Evolutionary conservation across 495 filamentous ascomycete genomes (phyloP).

Genomic region (Articulospora tetracladia): DNA sequence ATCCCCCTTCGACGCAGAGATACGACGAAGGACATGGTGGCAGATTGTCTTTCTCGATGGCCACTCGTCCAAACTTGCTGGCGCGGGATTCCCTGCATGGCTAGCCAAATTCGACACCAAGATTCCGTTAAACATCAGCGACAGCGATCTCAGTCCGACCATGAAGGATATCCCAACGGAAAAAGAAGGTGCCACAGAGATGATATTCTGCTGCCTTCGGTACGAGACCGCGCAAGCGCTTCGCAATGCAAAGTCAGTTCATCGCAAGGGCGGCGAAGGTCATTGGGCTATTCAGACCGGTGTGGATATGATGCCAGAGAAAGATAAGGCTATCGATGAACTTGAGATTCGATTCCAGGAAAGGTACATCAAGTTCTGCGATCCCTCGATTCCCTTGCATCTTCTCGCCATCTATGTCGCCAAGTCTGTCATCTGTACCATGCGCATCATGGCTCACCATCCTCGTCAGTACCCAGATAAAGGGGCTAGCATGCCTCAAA

Average conservation of each 20-base stretch:
- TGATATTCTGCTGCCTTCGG: constrained; percentile 54
- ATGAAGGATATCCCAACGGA: constrained; percentile 39
- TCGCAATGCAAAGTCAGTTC: constrained; percentile 26
- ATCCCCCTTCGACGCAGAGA: constrained; percentile 56
- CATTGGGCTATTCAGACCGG: constrained; percentile 34
- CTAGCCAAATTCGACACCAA: constrained; percentile 38
- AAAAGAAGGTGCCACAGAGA: constrained; percentile 49
- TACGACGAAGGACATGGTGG: constrained; percentile 60
- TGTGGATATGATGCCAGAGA: constrained; percentile 40
- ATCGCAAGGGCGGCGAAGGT: constrained; percentile 32
- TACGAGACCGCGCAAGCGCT: constrained; percentile 46
- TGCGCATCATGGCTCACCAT: constrained; percentile 40
- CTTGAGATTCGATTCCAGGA: constrained; percentile 38
- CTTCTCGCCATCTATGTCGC: constrained; percentile 46
- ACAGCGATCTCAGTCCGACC: constrained; percentile 37
- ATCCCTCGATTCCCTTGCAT: constrained; percentile 59
- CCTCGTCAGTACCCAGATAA: constrained; percentile 38
- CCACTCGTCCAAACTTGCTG: constrained; percentile 53
- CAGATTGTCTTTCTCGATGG: constrained; percentile 54
- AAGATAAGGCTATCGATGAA: constrained; percentile 43
- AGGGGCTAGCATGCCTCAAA: constrained; percentile 23
- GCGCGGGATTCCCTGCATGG: constrained; percentile 52
- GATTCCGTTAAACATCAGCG: constrained; percentile 36
- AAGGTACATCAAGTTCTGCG: constrained; percentile 53
- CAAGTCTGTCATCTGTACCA: constrained; percentile 36